Evolutionary conservation across 2,329 filamentous ascomycete species (phyloP), one percentile per base, ranked within the genome.

Genomic region (Akanthomyces muscarius): DNA sequence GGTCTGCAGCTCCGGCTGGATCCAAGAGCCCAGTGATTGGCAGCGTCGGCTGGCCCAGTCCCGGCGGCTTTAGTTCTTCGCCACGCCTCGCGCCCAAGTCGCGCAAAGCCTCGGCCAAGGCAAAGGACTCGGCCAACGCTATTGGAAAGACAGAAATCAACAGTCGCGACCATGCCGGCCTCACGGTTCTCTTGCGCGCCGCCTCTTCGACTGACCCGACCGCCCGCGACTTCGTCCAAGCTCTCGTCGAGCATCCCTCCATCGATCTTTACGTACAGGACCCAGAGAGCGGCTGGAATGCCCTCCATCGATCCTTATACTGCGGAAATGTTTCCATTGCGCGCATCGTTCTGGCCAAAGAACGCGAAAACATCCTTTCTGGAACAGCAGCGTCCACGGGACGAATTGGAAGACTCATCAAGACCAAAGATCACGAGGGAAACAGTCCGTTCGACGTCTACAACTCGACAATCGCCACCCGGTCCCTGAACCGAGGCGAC

Each of bases 371-470:
- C 61, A 70, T 83, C 67, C 80, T 76, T 4, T 81, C 86, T 48
- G 87, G 88, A 66, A 85, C 85, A 7, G 79, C 83, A 21, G 82
- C 82, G 28, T 83, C 81, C 16, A 80, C 84, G 21, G 81, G 86
- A 67, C 86, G 86, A 69, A 85, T 88, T 38, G 88, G 89, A 11
- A 89, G 88, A 33, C 78, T 98, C 48, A 93, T 97, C 71, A 97
- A 96, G 78, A 91, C 95, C 58, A 99, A 98, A 74, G 95, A 99
- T 71, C 87, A 90, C 64, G 95, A 98, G 76, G 94, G 94, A 11
- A 92, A 96, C 71, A 96, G 92, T 68, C 94, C 95, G 0, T 94
- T 98, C 68, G 95, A 98, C 73, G 78, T 99, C 13, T 98, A 96
- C 70, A 90, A 91, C 66, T 87, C 90, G 45, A 97, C 92, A 0